phyloP scores from a whole-genome alignment of 2,329 filamentous ascomycete genomes.

The Fusarium sp. region DNA sequence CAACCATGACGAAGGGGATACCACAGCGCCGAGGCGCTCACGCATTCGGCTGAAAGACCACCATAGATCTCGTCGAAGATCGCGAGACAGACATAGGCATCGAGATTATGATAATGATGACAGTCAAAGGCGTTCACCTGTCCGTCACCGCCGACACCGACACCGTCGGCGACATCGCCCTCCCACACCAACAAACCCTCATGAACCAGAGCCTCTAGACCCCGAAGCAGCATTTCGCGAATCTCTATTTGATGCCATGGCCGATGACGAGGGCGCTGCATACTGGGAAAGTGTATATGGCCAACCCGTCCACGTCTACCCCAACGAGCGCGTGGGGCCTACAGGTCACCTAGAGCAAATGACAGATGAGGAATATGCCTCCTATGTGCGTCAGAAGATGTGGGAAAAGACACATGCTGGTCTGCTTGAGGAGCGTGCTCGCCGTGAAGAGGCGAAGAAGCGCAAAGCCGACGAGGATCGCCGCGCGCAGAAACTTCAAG shows the following conservation, averaged over 20 bases:
- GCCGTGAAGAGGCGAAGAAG: constrained; percentile 65
- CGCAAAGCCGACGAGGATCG: constrained; percentile 64
- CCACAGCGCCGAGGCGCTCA: constrained; percentile 46
- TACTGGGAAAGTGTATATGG: constrained; percentile 99
- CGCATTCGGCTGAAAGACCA: constrained; percentile 51
- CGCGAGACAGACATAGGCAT: constrained; percentile 31
- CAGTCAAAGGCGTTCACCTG: constrained; percentile 33
- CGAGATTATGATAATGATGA: constrained; percentile 41
- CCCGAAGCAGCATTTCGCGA: constrained; percentile 86
- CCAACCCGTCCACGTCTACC: constrained; percentile 89
- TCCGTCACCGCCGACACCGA: constrained; percentile 50
- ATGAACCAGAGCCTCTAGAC: constrained; percentile 64
- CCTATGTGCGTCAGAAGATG: constrained; percentile 88
- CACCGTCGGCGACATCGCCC: constrained; percentile 54
- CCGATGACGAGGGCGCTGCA: constrained; percentile 92
- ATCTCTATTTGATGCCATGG: constrained; percentile 95
- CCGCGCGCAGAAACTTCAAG: constrained; percentile 64
- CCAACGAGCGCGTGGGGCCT: constrained; percentile 59
- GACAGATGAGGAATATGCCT: constrained; percentile 92
- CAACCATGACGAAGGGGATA: constrained; percentile 35
- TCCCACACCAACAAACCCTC: constrained; percentile 60
- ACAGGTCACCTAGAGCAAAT: constrained; percentile 79
- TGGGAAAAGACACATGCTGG: constrained; percentile 95
- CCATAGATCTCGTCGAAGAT: constrained; percentile 46
- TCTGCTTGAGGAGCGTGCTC: constrained; percentile 79